These are phyloP conservation scores for Penicillium antarcticum DNA, from an alignment of 495 filamentous ascomycete species.

Conservation along the genomic window DNA sequence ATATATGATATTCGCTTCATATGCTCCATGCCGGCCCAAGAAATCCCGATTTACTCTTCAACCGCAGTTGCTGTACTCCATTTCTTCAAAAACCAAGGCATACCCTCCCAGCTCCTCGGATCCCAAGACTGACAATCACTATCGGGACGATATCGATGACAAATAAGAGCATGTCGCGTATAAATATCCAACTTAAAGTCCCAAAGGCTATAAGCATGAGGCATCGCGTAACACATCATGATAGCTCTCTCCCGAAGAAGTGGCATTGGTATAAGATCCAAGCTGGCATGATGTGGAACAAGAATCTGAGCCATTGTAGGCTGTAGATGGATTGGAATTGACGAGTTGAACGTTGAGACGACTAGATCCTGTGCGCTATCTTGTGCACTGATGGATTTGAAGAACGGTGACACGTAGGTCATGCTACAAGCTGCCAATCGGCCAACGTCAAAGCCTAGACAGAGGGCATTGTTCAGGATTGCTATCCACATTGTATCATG, in stretches of 20 bases:
- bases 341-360: constrained; percentile 16
- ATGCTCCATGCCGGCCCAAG: no score
- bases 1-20: no score
- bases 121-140: constrained; percentile 30
- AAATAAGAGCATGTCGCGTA: constrained; percentile 21
- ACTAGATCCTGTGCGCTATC: constrained; percentile 25
- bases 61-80: constrained; percentile 18
- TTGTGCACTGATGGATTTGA: constrained; percentile 16
- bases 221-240: constrained; percentile 28
- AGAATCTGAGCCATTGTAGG: constrained; percentile 46
- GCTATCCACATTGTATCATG: constrained; percentile 17
- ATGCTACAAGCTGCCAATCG: constrained; percentile 20
- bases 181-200: constrained; percentile 45
- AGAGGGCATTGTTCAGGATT: constrained; percentile 33
- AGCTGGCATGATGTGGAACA: constrained; percentile 38
- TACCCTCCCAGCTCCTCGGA: constrained; percentile 33
- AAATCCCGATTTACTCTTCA: no score
- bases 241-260: constrained; percentile 35
- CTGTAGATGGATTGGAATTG: constrained; percentile 33
- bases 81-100: constrained; percentile 36
- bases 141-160: constrained; percentile 5
- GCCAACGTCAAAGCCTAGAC: constrained; percentile 27
- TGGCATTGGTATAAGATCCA: constrained; percentile 45
- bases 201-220: constrained; percentile 28
- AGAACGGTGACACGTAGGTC: constrained; percentile 36